phyloP scores from a whole-genome alignment of 176 grass and related monocot genomes.

The Triticum turgidum region DNA sequence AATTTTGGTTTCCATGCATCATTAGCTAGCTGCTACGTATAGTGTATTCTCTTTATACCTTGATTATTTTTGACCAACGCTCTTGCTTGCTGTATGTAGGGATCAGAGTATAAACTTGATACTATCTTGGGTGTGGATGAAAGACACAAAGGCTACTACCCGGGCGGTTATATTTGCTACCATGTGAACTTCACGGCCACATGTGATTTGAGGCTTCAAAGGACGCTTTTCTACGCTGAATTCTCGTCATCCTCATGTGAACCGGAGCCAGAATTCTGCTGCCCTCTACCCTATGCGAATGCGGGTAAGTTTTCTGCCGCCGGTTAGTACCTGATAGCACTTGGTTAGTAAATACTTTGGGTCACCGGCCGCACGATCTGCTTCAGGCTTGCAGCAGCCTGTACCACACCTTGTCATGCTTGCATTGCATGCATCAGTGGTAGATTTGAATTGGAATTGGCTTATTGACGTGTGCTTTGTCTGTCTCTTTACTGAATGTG shows the following conservation, averaged over 20 bases:
- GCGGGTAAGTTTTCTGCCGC: background rate
- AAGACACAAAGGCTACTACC: background rate
- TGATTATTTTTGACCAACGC: background rate
- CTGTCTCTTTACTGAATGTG: background rate
- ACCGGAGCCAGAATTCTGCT: background rate
- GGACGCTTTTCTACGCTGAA: background rate
- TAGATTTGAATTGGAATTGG: background rate
- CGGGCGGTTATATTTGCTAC: background rate
- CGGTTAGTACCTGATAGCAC: background rate
- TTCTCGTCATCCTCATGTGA: background rate
- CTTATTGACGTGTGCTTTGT: background rate
- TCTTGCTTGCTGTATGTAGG: background rate
- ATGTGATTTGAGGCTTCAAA: background rate
- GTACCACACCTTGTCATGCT: no score
- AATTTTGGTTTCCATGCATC: background rate
- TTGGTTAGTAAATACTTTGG: background rate
- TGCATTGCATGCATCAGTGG: no score
- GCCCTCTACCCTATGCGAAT: background rate
- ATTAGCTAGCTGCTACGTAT: background rate
- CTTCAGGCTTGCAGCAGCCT: no score
- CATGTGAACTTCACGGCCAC: background rate
- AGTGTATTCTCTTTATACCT: background rate
- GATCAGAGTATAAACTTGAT: background rate
- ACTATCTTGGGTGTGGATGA: background rate
- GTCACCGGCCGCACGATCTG: background rate